Conservation (phyloP, 495 filamentous ascomycete genomes). For the Annulohypoxylon bovei region DNA sequence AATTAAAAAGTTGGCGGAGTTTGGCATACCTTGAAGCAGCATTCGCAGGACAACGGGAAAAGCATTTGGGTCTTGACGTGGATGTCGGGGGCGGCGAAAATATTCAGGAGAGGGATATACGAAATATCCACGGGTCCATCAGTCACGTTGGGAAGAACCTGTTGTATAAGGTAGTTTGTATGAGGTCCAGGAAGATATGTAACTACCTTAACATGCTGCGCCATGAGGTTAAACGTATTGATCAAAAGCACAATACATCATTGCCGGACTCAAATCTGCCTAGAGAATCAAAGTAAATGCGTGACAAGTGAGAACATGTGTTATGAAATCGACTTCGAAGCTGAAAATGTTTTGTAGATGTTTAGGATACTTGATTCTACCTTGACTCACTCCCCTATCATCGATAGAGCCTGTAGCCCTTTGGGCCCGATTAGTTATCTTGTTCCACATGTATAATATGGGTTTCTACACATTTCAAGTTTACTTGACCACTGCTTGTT, state of each 20-base stretch:
- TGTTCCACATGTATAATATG: no score
- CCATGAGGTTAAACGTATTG: slow-evolving; percentile 11
- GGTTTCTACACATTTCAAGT: no score
- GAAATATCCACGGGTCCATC: slow-evolving; percentile 10
- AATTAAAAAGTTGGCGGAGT: slow-evolving; percentile 24
- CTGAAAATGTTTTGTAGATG: background rate
- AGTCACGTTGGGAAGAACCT: background rate
- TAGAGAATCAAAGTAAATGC: background rate
- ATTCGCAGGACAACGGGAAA: slow-evolving; percentile 32
- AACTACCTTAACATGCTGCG: slow-evolving; percentile 9
- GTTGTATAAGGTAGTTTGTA: slow-evolving; percentile 30
- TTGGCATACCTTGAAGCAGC: slow-evolving; percentile 31
- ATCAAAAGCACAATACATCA: slow-evolving; percentile 11
- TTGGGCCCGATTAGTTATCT: no score
- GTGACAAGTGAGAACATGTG: background rate
- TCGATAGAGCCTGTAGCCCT: no score
- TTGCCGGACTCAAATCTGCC: background rate
- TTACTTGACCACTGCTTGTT: no score
- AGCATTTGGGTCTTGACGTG: slow-evolving; percentile 20
- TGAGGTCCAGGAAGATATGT: slow-evolving; percentile 26
- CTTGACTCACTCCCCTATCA: no score
- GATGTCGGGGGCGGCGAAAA: slow-evolving; percentile 13
- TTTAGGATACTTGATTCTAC: background rate
- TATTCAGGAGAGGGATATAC: slow-evolving; percentile 16
- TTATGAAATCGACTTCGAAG: background rate